Conservation (phyloP, 2,329 filamentous ascomycete genomes). For the Epichloe baconii region DNA sequence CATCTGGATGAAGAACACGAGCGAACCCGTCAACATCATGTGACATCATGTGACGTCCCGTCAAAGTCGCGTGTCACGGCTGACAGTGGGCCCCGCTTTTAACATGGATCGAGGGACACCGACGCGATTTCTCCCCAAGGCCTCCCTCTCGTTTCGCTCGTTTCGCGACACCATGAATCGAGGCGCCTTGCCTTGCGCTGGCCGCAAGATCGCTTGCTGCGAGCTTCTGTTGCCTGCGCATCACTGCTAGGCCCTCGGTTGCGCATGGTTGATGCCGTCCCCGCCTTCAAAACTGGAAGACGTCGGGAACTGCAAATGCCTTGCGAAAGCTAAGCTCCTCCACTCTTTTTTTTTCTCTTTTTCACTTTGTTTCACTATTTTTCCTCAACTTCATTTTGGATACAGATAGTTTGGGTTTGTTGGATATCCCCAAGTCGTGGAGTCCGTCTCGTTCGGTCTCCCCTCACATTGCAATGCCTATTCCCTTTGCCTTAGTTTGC, state of each 20-base stretch:
- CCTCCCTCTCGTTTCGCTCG: not conserved
- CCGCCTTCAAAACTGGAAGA: too few relatives aligned
- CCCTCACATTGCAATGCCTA: slow-evolving; percentile 35
- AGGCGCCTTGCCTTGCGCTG: not conserved
- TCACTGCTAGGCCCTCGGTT: not conserved
- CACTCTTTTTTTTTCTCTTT: too few relatives aligned
- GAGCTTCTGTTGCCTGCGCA: not conserved
- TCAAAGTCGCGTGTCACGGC: slow-evolving; percentile 14
- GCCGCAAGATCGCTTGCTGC: not conserved
- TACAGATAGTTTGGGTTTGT: not conserved
- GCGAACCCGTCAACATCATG: not conserved
- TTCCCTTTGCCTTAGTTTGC: slow-evolving; percentile 59
- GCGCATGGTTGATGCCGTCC: too few relatives aligned
- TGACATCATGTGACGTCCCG: slow-evolving; percentile 19
- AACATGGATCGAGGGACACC: not conserved
- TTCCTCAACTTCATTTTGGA: not conserved
- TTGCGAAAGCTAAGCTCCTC: not conserved
- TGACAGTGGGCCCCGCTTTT: not conserved
- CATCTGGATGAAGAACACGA: not conserved
- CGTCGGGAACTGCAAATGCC: not conserved
- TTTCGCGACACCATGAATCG: slow-evolving; percentile 5
- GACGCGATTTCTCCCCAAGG: slow-evolving; percentile 1
- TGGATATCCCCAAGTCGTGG: not conserved
- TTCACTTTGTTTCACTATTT: too few relatives aligned
- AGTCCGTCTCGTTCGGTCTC: not conserved